Percentiles rank a stretch among this genome's conserved stretches.
Conservation (phyloP, 163 green algal genomes). For the Scenedesmus sp. region DNA sequence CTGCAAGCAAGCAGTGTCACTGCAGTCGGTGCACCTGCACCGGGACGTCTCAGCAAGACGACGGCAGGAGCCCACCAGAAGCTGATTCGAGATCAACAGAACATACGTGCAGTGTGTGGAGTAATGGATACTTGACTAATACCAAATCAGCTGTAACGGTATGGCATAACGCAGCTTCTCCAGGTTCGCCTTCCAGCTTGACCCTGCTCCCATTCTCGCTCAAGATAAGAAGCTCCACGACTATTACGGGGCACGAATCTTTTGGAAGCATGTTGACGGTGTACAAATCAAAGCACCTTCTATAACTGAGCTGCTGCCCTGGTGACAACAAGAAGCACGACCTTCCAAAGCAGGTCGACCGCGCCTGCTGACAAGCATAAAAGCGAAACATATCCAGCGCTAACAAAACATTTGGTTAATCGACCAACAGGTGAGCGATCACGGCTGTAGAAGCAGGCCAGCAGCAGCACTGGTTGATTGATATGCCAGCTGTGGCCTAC, state of each 20-base stretch:
- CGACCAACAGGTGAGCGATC: not conserved
- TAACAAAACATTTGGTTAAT: too few relatives aligned
- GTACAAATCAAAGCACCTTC: not conserved
- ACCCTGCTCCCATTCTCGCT: not conserved
- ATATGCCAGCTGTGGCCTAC: not conserved
- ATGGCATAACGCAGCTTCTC: slow-evolving; percentile 13
- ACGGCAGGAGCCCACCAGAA: not conserved
- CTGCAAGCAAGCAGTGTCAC: not conserved
- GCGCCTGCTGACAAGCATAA: not conserved
- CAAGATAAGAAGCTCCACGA: not conserved
- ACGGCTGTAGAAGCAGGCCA: not conserved
- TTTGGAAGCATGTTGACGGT: not conserved
- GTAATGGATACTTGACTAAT: not conserved
- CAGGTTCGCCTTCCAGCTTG: not conserved
- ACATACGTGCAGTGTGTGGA: not conserved
- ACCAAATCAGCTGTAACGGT: not conserved
- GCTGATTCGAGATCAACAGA: not conserved
- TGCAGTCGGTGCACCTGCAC: not conserved
- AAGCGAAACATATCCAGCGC: not conserved
- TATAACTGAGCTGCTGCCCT: not conserved
- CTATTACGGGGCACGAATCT: not conserved
- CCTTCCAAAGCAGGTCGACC: not conserved
- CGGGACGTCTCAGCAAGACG: not conserved
- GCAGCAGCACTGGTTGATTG: slow-evolving; percentile 12
- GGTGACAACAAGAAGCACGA: not conserved